phyloP scores from a whole-genome alignment of 2,329 filamentous ascomycete species.

The Phaeosphaeria sp. region DNA sequence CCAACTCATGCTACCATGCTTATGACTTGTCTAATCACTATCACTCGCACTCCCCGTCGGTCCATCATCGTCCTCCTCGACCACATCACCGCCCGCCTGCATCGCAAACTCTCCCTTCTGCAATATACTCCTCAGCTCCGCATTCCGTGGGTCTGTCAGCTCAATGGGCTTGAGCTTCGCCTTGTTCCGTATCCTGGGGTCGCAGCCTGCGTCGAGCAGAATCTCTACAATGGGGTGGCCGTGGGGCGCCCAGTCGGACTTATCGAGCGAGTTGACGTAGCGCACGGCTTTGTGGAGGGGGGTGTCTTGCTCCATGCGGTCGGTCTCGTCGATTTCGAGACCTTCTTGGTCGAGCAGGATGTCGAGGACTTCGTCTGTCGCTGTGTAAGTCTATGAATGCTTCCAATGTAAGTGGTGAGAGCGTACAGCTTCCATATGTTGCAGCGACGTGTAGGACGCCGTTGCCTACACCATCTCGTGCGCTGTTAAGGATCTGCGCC shows the following conservation, averaged over 20 bases:
- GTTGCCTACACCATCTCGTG: constrained; percentile 85
- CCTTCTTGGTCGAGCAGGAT: constrained; percentile 81
- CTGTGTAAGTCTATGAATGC: constrained; percentile 8
- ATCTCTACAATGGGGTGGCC: constrained; percentile 75
- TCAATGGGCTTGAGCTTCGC: constrained; percentile 74
- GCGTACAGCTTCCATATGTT: constrained; percentile 81
- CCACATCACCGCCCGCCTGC: constrained; percentile 55
- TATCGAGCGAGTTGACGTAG: constrained; percentile 74
- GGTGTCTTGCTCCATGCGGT: constrained; percentile 75
- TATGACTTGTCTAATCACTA: constrained; percentile 37
- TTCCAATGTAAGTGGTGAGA: neutral
- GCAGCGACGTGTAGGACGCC: constrained; percentile 91
- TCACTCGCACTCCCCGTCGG: constrained; percentile 58
- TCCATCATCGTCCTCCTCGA: constrained; percentile 57
- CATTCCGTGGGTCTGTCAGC: constrained; percentile 75
- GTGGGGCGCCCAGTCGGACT: constrained; percentile 69
- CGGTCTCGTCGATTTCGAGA: constrained; percentile 83
- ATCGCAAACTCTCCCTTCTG: constrained; percentile 74
- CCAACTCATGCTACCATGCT: neutral
- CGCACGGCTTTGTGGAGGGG: constrained; percentile 80
- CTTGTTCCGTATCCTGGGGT: constrained; percentile 71
- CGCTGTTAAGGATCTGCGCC: constrained; percentile 81
- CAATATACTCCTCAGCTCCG: constrained; percentile 67
- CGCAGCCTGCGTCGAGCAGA: constrained; percentile 80
- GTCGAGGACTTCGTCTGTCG: constrained; percentile 78